phyloP scores from a whole-genome alignment of 257 asterid species.

The Datura wrightii region DNA sequence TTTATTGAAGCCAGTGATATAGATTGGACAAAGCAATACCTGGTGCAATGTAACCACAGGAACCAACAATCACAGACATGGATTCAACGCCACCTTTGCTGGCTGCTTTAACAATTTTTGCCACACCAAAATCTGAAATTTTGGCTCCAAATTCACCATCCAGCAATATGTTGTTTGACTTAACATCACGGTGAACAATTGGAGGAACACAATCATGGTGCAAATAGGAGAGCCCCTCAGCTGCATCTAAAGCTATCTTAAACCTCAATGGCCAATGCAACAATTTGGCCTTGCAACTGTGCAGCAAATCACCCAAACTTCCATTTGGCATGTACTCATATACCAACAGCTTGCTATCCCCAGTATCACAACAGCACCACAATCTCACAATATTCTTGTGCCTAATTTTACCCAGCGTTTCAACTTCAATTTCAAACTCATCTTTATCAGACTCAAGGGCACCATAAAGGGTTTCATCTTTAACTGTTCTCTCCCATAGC shows the following conservation, averaged over 20 bases:
- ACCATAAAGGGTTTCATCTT: constrained; percentile 36
- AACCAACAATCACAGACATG: constrained; percentile 85
- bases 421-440: constrained; percentile 72
- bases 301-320: constrained; percentile 83
- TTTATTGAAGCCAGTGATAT: background rate
- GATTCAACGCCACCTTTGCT: constrained; percentile 48
- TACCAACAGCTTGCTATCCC: constrained; percentile 66
- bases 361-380: constrained; percentile 73
- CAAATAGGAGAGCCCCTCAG: constrained; percentile 85
- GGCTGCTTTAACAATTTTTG: constrained; percentile 52
- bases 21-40: constrained; percentile 46
- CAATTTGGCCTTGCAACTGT: constrained; percentile 46
- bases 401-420: constrained; percentile 75
- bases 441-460: constrained; percentile 41
- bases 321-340: constrained; percentile 89
- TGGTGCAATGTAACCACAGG: constrained; percentile 95
- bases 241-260: constrained; percentile 73
- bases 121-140: constrained; percentile 88
- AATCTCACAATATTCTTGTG: constrained; percentile 82
- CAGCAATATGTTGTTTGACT: constrained; percentile 73
- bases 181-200: constrained; percentile 86
- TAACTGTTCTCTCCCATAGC: constrained; percentile 48
- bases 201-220: constrained; percentile 91
- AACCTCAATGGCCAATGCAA: constrained; percentile 76
- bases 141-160: constrained; percentile 69